Percentiles rank a stretch among this genome's conserved stretches.
Conservation (phyloP, 352 stramenopile species). For the Phytophthora ramorum region DNA sequence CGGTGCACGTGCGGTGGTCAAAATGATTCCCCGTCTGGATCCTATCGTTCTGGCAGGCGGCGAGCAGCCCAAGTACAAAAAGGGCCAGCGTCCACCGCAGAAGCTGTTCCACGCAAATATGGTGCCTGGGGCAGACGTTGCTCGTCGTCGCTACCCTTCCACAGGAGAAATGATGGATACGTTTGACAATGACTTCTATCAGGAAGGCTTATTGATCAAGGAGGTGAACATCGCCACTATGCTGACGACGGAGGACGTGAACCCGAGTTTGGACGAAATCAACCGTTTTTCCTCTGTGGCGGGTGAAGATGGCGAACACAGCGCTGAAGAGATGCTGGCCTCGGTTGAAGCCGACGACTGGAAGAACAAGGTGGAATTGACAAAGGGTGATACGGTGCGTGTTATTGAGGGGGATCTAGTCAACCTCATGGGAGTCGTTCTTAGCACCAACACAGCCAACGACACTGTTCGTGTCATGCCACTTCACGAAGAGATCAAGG, state of each 20-base stretch:
- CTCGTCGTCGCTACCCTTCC: conserved; percentile 70
- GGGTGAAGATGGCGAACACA: conserved; percentile 74
- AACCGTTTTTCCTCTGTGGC: conserved; percentile 83
- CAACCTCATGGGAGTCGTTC: conserved; percentile 91
- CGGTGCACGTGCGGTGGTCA: conserved; percentile 80
- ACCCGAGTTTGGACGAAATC: conserved; percentile 88
- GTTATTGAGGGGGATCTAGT: conserved; percentile 90
- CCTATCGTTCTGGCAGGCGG: conserved; percentile 75
- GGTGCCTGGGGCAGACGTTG: conserved; percentile 67
- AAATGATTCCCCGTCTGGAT: conserved; percentile 87
- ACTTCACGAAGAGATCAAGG: conserved; percentile 91
- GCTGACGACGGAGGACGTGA: conserved; percentile 86
- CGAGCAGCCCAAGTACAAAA: conserved; percentile 90
- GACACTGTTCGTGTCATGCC: conserved; percentile 91
- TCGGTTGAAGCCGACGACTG: conserved; percentile 85
- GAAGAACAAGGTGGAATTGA: conserved; percentile 92
- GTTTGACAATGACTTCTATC: conserved; percentile 91
- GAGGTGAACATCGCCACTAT: conserved; percentile 90
- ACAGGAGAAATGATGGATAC: conserved; percentile 90
- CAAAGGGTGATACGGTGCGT: conserved; percentile 89
- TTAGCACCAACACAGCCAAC: conserved; percentile 90
- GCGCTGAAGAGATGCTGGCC: conserved; percentile 67
- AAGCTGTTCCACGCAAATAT: conserved; percentile 85
- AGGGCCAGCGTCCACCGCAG: conserved; percentile 85
- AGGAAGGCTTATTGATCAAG: conserved; percentile 89